Evolutionary conservation across 768 basidiomycete genomes (phyloP).

Genomic region (Naematelia aurantialba): DNA sequence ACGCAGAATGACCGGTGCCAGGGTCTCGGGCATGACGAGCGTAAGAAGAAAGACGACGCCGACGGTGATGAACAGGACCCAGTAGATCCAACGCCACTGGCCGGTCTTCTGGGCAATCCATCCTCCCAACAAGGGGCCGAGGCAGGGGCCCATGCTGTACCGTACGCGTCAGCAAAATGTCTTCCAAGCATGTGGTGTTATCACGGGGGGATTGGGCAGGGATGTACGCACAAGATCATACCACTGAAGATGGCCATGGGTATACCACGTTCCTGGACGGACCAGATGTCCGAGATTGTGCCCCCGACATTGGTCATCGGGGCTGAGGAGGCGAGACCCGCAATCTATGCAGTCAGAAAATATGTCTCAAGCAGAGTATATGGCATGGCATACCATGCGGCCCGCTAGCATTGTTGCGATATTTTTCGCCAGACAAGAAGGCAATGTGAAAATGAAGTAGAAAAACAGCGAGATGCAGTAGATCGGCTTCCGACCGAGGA

Average conservation of each 20-base stretch:
- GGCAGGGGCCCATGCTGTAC: constrained; percentile 25
- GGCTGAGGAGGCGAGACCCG: constrained; percentile 42
- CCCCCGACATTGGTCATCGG: constrained; percentile 43
- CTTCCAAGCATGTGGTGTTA: no score
- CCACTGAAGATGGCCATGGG: constrained; percentile 45
- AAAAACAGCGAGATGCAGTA: constrained; percentile 38
- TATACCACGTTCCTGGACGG: constrained; percentile 38
- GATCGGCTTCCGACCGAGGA: constrained; percentile 40
- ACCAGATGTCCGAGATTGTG: constrained; percentile 42
- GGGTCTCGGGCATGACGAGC: constrained; percentile 50
- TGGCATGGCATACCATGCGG: constrained; percentile 26
- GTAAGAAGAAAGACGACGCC: constrained; percentile 21
- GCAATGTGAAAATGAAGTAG: constrained; percentile 47
- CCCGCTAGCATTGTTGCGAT: constrained; percentile 41
- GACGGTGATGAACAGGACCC: constrained; percentile 28
- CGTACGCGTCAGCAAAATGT: no score
- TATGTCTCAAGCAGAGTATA: not conserved
- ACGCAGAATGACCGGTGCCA: constrained; percentile 46
- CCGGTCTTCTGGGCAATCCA: constrained; percentile 24
- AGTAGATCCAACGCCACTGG: constrained; percentile 42
- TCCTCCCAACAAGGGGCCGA: constrained; percentile 35
- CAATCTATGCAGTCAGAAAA: constrained; percentile 15
- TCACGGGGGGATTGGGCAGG: not conserved
- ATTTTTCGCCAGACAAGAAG: constrained; percentile 41
- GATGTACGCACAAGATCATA: constrained; percentile 32